Conservation (phyloP, 495 filamentous ascomycete species). For the Umbilicaria muhlenbergii region DNA sequence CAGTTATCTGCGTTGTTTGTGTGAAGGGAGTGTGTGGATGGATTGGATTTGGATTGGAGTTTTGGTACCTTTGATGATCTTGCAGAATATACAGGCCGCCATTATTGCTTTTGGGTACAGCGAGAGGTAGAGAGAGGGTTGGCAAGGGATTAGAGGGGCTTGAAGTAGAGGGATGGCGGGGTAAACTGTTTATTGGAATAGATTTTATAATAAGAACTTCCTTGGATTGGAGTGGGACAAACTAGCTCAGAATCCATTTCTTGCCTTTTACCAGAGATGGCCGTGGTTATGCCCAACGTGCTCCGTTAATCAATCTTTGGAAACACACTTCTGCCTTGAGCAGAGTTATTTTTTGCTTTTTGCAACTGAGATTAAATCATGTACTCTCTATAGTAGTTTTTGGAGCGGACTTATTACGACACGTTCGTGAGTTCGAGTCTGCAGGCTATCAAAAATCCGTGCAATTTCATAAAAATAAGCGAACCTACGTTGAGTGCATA, state of each 20-base stretch:
- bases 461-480: too few species aligned
- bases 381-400: too few species aligned
- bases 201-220: not conserved
- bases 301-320: constrained; percentile 48
- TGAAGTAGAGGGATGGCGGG: too few species aligned
- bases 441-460: too few species aligned
- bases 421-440: too few species aligned
- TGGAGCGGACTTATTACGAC: too few species aligned
- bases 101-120: constrained; percentile 1
- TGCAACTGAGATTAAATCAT: too few species aligned
- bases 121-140: too few species aligned
- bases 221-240: constrained; percentile 29
- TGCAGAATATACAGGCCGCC: constrained; percentile 89
- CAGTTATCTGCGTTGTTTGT: not conserved
- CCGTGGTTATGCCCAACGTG: constrained; percentile 42
- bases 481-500: too few species aligned
- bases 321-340: constrained; percentile 12
- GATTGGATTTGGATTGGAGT: not conserved
- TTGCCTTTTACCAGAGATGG: constrained; percentile 59
- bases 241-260: constrained; percentile 45
- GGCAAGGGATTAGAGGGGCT: too few species aligned
- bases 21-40: not conserved
- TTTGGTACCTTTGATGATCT: constrained; percentile 73
- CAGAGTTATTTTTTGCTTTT: not conserved
- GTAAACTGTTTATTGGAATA: not conserved